Evolutionary conservation across 345 rosid genomes (phyloP), one percentile per base, ranked within the genome.

Genomic region (Pugionium dolabratum): DNA sequence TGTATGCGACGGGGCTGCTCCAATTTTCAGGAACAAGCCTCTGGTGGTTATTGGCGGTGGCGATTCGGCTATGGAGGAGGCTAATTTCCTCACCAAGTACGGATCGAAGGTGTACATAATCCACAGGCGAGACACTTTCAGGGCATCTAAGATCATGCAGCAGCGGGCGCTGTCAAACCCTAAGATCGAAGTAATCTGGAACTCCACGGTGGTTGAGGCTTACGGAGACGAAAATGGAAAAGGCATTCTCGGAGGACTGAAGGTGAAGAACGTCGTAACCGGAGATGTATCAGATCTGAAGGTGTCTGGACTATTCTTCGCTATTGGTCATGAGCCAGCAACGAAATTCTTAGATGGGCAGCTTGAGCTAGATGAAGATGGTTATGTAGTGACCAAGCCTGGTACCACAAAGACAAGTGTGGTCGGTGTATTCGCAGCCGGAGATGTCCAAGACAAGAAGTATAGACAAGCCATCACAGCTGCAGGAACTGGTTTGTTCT

Each of bases 391-490:
- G 40, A 91, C 97, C 0, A 76, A 83, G 67, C 90, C 95, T 3
- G 99, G 96, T 6, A 91, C 95, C 0, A 84, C 96, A 0, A 72
- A 70, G 81, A 95, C 97, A 9, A 91, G 86, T 8, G 87, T 95
- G 9, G 82, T 30, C 1, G 99, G 99, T 2, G 91, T 91, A 9
- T 91, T 95, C 34, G 99, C 99, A 0, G 95, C 97, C 1, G 99
- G 99, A 8, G 97, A 95, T 82, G 99, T 89, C 32, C 99, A 91
- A 79, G 99, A 95, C 50, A 95, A 95, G 93, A 95, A 89, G 87
- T 95, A 95, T 62, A 81, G 97, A 68, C 99, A 95, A 78, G 99
- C 99, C 27, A 56, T 95, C 51, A 95, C 95, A 1, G 99, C 96
- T 61, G 99, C 97, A 5, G 99, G 99, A 79, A 78, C 95, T 67